Conservation (phyloP, 1,284 basidiomycete genomes). For the Austroboletus niveus region DNA sequence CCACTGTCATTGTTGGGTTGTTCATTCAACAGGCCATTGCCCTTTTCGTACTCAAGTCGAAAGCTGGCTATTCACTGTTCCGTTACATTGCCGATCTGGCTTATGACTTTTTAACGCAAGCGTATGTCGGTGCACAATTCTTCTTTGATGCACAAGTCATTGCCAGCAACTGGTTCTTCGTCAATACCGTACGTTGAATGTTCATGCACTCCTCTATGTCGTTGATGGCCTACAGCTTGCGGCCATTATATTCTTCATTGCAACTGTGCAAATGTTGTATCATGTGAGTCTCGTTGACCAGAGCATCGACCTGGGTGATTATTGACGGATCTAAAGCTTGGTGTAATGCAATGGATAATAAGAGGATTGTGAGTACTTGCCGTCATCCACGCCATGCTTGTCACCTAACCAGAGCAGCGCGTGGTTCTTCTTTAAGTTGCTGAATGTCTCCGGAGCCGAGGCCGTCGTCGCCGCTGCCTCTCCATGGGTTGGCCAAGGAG, state of each 20-base stretch:
- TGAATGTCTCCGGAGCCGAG: slow-evolving; percentile 87
- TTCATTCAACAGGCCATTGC: slow-evolving; percentile 82
- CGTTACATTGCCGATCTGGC: slow-evolving; percentile 77
- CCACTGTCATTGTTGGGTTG: slow-evolving; percentile 81
- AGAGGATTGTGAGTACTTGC: slow-evolving; percentile 59
- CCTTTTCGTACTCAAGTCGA: slow-evolving; percentile 81
- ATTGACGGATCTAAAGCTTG: slow-evolving; percentile 41
- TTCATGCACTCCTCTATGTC: slow-evolving; percentile 1
- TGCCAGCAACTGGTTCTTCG: slow-evolving; percentile 75
- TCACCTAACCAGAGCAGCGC: slow-evolving; percentile 46
- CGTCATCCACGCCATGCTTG: neutral
- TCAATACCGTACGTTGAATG: slow-evolving; percentile 57
- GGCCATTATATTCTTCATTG: slow-evolving; percentile 85
- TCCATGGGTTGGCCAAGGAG: slow-evolving; percentile 89
- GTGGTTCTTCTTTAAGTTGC: slow-evolving; percentile 89
- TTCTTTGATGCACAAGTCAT: slow-evolving; percentile 72
- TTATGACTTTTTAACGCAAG: slow-evolving; percentile 66
- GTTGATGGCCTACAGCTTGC: slow-evolving; percentile 45
- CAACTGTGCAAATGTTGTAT: slow-evolving; percentile 85
- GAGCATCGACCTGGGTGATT: neutral
- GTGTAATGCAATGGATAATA: slow-evolving; percentile 89
- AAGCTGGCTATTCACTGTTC: slow-evolving; percentile 79
- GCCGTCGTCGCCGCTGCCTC: slow-evolving; percentile 90
- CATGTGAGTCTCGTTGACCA: slow-evolving; percentile 41
- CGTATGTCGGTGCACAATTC: slow-evolving; percentile 66